Percentiles rank a stretch among this genome's conserved stretches.
phyloP scores from a whole-genome alignment of 495 filamentous ascomycete genomes.

The Cladorrhinum samala region DNA sequence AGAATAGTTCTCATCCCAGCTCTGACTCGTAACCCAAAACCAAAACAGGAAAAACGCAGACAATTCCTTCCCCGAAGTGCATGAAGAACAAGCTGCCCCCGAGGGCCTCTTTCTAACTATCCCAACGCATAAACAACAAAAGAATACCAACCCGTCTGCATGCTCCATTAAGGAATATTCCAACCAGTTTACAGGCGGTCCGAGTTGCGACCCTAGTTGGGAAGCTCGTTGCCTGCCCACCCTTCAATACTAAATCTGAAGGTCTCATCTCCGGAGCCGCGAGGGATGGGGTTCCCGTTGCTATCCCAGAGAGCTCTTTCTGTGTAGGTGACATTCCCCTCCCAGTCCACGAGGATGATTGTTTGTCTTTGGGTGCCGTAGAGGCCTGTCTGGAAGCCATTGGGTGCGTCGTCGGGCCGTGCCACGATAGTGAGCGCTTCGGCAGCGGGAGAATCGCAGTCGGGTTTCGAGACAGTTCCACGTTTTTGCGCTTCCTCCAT shows the following conservation, averaged over 20 bases:
- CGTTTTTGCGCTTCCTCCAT: slow-evolving; percentile 45
- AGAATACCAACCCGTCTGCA: no score
- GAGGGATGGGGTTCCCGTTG: slow-evolving; percentile 53
- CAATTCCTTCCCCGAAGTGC: no score
- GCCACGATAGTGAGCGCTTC: slow-evolving; percentile 24
- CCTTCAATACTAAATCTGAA: slow-evolving; percentile 60
- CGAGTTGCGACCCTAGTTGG: no score
- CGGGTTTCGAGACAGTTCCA: slow-evolving; percentile 11
- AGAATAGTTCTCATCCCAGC: no score
- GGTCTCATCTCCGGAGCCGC: slow-evolving; percentile 54
- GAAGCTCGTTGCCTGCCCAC: slow-evolving; percentile 25
- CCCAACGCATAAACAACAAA: no score
- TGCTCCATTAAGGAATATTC: no score
- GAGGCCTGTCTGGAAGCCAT: slow-evolving; percentile 48
- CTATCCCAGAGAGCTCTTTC: slow-evolving; percentile 79
- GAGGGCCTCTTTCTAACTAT: no score
- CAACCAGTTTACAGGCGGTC: no score
- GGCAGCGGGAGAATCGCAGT: slow-evolving; percentile 6
- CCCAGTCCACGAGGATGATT: slow-evolving; percentile 67
- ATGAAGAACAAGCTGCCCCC: no score
- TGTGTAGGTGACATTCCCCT: slow-evolving; percentile 71
- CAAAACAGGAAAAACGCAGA: no score
- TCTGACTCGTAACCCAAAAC: no score
- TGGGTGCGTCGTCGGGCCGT: slow-evolving; percentile 23
- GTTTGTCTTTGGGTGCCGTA: slow-evolving; percentile 98